Evolutionary conservation across 2,329 filamentous ascomycete species (phyloP).

Genomic region (Nannizziopsis barbatae): DNA sequence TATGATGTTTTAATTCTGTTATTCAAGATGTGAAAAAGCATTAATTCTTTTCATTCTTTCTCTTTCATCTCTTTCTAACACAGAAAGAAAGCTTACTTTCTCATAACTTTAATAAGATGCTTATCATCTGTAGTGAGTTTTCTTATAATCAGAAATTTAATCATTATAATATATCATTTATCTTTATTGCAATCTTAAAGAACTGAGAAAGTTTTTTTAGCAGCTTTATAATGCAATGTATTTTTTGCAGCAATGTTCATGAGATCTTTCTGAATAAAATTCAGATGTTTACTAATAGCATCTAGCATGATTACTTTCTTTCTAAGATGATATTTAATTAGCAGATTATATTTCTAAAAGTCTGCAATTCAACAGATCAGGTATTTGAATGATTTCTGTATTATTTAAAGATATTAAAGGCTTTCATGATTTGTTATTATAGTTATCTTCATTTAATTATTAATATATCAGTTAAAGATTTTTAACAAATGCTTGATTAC

Average conservation of each 20-base stretch:
- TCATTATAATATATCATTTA: constrained; percentile 1
- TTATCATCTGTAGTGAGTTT: background rate
- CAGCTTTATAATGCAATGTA: too few relatives aligned
- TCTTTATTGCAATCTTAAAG: background rate
- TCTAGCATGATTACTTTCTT: background rate
- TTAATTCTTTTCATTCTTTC: background rate
- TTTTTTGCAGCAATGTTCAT: background rate
- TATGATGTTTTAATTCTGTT: too few relatives aligned
- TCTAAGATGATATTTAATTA: background rate
- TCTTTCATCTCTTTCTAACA: background rate
- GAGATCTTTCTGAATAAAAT: background rate
- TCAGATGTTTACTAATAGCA: background rate
- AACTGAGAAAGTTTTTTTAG: too few relatives aligned
- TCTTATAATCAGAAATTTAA: background rate
- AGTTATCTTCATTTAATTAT: constrained; percentile 3
- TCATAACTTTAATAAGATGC: background rate
- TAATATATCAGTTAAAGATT: constrained; percentile 5
- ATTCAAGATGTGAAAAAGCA: background rate
- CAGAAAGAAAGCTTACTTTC: background rate
- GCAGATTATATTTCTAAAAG: too few relatives aligned
- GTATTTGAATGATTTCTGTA: too few relatives aligned
- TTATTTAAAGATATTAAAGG: constrained; percentile 3
- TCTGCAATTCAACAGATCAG: too few relatives aligned
- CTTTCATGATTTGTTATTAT: constrained; percentile 7
- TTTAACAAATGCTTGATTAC: too few relatives aligned